Base-by-base conservation (phyloP, 1,284 basidiomycete species). In the Boletellus dicymbophilus region DNA sequence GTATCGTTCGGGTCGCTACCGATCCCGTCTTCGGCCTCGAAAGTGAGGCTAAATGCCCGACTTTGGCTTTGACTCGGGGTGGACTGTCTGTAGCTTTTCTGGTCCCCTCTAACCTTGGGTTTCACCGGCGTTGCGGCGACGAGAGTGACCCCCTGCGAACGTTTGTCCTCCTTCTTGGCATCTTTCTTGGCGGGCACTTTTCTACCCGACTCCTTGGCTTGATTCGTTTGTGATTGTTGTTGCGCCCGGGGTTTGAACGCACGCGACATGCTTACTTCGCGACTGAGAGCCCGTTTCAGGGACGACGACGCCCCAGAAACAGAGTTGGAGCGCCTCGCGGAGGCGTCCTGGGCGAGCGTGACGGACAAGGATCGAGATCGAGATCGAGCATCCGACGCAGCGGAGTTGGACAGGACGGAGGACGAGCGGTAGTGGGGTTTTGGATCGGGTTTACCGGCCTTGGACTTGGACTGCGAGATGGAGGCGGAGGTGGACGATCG, bases 191-290 rank as follows among this genome's bases (percentile, higher is more conserved):
- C 37, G 0, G 31, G 36, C 18, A 31, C 40, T 45, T 54, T 66
- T 3, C 40, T 34, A 15, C 43, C 5, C 10, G 38, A 37, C 15
- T 40, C 23, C 10, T 53, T 46, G 26, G 31, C 3, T 11, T 52
- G 63, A 28, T 42, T 57, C 22, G 47, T 22, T 31, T 55, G 53
- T 6, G 46, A 50, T 23, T 47, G 44, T 23, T 47, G 44, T 38
- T 56, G 62, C 22, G 21, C 13, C 0, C 62, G 65, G 15, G 57
- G 58, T 59, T 81, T 85, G 70, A 89, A 87, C 21, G 70, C 78
- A 22, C 82, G 77, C 13, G 80, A 82, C 87, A 89, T 89, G 66
- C 83, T 88, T 55, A 89, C 74, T 64, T 89, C 86, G 28, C 83
- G 75, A 49, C 76, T 79, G 18, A 88, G 65, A 5, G 76, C 66